Evolutionary conservation across 345 rosid species (phyloP).

Genomic region (Crucihimalaya himalaica): DNA sequence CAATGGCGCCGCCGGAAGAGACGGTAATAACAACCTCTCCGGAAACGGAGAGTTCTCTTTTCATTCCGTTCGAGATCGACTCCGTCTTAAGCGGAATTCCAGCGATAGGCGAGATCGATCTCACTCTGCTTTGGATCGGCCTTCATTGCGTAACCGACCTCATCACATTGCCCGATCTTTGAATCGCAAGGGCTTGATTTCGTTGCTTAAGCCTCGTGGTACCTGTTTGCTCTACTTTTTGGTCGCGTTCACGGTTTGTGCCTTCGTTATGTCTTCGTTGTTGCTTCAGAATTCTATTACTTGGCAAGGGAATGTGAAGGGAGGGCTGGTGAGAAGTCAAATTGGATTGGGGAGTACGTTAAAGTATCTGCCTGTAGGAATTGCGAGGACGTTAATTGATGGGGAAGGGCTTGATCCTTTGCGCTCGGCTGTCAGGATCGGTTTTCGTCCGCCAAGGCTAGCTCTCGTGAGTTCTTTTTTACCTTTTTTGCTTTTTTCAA

Average conservation of each 20-base stretch:
- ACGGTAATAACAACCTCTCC: constrained; percentile 30
- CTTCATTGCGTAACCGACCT: constrained; percentile 46
- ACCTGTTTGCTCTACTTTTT: constrained; percentile 61
- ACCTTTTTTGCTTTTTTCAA: not conserved
- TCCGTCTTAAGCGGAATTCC: constrained; percentile 59
- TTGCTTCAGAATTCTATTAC: constrained; percentile 80
- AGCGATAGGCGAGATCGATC: constrained; percentile 45
- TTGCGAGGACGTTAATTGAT: constrained; percentile 41
- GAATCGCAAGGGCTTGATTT: constrained; percentile 60
- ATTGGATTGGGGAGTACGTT: constrained; percentile 64
- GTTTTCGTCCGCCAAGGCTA: constrained; percentile 79
- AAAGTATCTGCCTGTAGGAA: constrained; percentile 53
- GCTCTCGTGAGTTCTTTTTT: constrained; percentile 66
- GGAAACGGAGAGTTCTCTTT: constrained; percentile 39
- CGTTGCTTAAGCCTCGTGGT: constrained; percentile 61
- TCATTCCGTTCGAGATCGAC: constrained; percentile 65
- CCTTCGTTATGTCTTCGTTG: constrained; percentile 72
- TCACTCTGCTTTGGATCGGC: constrained; percentile 50
- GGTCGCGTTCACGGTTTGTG: constrained; percentile 61
- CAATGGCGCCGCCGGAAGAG: constrained; percentile 39
- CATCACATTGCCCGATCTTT: constrained; percentile 40
- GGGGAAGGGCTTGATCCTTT: constrained; percentile 59
- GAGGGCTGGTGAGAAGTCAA: constrained; percentile 45
- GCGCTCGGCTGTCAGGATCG: constrained; percentile 57
- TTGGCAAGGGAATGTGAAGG: constrained; percentile 54